Conservation (phyloP, 2,329 filamentous ascomycete genomes). For the Trichoderma aggressivum region DNA sequence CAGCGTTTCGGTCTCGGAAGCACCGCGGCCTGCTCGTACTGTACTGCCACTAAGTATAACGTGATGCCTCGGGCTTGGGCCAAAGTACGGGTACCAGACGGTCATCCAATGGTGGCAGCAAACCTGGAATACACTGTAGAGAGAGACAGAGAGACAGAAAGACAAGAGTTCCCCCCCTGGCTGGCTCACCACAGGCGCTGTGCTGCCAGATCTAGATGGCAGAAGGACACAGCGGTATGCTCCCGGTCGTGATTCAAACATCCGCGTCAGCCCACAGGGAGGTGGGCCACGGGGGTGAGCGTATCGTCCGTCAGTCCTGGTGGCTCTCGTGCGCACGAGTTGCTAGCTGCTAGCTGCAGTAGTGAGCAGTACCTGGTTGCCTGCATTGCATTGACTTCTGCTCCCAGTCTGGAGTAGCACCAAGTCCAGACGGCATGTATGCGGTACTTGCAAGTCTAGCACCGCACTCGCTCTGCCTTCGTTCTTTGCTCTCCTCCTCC, state of each 20-base stretch:
- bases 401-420: slow-evolving; percentile 16
- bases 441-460: neutral
- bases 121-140: neutral
- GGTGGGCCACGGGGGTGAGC: neutral
- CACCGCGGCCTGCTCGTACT: neutral
- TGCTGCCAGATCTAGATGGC: slow-evolving; percentile 12
- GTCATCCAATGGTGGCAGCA: neutral
- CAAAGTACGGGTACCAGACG: neutral
- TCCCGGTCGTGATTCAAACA: slow-evolving; percentile 3
- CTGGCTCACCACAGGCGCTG: neutral
- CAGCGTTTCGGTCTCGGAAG: neutral
- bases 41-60: neutral
- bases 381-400: slow-evolving; percentile 13
- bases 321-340: slow-evolving; percentile 10
- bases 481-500: neutral
- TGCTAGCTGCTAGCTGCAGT: slow-evolving; percentile 10
- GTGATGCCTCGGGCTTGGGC: neutral
- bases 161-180: neutral
- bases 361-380: slow-evolving; percentile 10
- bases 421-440: neutral
- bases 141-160: neutral
- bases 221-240: neutral
- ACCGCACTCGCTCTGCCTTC: neutral
- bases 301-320: neutral
- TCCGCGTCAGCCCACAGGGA: slow-evolving; percentile 7